Base-by-base conservation (phyloP, 495 filamentous ascomycete species). In the Hypoxylon perforatum region DNA sequence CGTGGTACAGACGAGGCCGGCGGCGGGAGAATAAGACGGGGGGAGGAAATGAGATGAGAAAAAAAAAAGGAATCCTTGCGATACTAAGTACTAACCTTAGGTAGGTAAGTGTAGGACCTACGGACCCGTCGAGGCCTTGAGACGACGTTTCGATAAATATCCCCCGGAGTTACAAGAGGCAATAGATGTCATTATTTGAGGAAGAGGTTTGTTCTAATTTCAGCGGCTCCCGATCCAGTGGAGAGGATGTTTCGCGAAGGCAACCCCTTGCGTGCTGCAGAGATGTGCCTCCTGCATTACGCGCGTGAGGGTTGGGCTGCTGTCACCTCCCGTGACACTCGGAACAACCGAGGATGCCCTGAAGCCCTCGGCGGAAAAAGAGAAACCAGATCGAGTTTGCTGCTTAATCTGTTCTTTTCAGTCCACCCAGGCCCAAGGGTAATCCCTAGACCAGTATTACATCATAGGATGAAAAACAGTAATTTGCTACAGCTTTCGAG, bases 221-320 rank as follows among this genome's bases (percentile, higher is more conserved):
- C 17, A 57, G 48, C 53, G n/a, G 22, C 18, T 68, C 53, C 65
- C 54, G 36, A 45, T 35, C 22, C 15, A 41, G 33, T 53, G 64
- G 53, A 21, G 41, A 53, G 64, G 53, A 54, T 59, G 65, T 63
- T 63, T 61, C 49, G 65, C 49, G 49, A 58, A 17, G 30, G 7
- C 30, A n/a, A 48, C 45, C 54, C 63, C 59, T 69, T 55, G 65
- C 55, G 44, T 56, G 65, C 59, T 63, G 59, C 58, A 68, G 54
- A 39, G 49, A 44, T 15, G 44, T 33, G 59, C 44, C 65, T 63
- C 65, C 65, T 63, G 55, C 65, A 50, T 59, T 33, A 18, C 30
- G 19, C 54, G 36, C 48, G 22, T 58, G 53, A 58, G 41, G 47
- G 23, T 56, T 50, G 38, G 41, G 17, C 21, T 1, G 9, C 39